Evolutionary conservation across 805 yeast genomes (phyloP).

Genomic region (Candida xyloterini): DNA sequence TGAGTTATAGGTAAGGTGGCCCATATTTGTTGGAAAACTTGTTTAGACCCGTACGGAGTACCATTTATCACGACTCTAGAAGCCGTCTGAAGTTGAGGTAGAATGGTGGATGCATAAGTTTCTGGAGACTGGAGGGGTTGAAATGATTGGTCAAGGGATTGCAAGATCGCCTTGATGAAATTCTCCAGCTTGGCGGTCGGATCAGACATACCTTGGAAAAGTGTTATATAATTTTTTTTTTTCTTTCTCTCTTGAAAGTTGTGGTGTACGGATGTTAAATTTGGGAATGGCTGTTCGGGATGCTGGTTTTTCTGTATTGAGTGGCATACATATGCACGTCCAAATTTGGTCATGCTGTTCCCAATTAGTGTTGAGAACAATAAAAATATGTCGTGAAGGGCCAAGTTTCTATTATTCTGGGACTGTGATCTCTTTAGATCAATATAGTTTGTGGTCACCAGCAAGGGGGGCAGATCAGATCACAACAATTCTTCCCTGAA

Average conservation of each 20-base stretch:
- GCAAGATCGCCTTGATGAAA: slow-evolving; percentile 24
- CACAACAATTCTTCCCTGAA: slow-evolving; percentile 17
- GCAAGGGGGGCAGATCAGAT: slow-evolving; percentile 20
- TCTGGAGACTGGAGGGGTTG: slow-evolving; percentile 20
- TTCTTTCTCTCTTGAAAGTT: neutral
- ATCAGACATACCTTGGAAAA: slow-evolving; percentile 11
- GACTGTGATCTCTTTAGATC: slow-evolving; percentile 16
- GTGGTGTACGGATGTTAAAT: slow-evolving; percentile 1
- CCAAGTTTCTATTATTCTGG: slow-evolving; percentile 3
- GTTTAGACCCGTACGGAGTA: slow-evolving; percentile 49
- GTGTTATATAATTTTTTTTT: neutral
- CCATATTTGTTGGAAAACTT: slow-evolving; percentile 59
- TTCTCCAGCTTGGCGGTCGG: slow-evolving; percentile 26
- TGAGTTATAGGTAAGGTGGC: slow-evolving; percentile 52
- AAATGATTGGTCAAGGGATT: slow-evolving; percentile 26
- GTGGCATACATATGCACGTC: slow-evolving; percentile 13
- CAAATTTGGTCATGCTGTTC: slow-evolving; percentile 2
- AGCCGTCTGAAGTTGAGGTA: slow-evolving; percentile 48
- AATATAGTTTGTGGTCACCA: slow-evolving; percentile 11
- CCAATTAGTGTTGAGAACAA: slow-evolving; percentile 7
- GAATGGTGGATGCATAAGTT: slow-evolving; percentile 20
- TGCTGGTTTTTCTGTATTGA: slow-evolving; percentile 14
- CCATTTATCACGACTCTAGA: slow-evolving; percentile 60
- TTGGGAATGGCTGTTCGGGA: slow-evolving; percentile 7
- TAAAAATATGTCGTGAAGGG: slow-evolving; percentile 2